Conservation (phyloP, 148 eudicot genomes). For the Arbutus unedo region DNA sequence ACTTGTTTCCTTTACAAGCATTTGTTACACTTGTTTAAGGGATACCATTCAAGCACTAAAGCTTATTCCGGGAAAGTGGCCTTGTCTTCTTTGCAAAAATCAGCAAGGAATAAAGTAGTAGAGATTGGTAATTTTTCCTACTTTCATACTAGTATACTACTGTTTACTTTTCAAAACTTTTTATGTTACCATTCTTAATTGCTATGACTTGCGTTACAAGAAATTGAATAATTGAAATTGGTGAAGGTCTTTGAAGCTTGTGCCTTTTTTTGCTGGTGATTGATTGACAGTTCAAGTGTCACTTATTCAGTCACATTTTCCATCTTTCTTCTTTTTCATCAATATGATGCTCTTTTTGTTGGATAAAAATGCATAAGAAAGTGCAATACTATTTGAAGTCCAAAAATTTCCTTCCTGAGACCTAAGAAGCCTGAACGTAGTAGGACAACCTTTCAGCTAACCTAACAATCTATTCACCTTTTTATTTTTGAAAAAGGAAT, state of each 20-base stretch:
- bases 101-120: constrained; percentile 57
- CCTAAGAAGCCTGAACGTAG: too few species aligned
- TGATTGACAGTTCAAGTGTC: not conserved
- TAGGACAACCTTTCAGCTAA: not conserved
- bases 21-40: constrained; percentile 43
- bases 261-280: not conserved
- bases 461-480: too few species aligned
- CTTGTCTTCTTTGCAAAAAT: constrained; percentile 53
- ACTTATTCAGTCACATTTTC: not conserved
- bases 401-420: too few species aligned
- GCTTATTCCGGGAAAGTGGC: constrained; percentile 64
- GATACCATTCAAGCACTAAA: constrained; percentile 61
- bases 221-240: not conserved
- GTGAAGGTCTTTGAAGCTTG: not conserved
- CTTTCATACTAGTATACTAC: not conserved
- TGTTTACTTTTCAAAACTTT: not conserved
- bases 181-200: not conserved
- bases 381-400: too few species aligned
- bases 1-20: not conserved
- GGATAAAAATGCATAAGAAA: not conserved
- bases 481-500: too few species aligned
- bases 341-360: constrained; percentile 1
- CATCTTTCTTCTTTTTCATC: not conserved
- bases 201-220: not conserved
- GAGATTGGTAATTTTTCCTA: constrained; percentile 59